These are phyloP conservation scores for Tilletia walkeri DNA, from an alignment of 1,284 basidiomycete genomes.

Conservation along the genomic window DNA sequence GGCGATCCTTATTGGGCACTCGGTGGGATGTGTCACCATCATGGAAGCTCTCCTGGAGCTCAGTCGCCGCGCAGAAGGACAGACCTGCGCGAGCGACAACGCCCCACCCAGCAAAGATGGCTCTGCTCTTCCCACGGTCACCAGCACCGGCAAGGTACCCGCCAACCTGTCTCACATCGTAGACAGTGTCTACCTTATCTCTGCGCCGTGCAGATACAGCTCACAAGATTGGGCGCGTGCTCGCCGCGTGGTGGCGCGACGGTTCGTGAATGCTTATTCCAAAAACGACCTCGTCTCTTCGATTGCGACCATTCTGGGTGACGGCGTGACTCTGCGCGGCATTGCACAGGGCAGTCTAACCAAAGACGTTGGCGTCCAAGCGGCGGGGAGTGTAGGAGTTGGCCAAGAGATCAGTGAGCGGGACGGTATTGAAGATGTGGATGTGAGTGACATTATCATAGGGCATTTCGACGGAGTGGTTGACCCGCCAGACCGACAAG, in stretches of 20 bases:
- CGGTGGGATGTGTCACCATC: conserved; percentile 62
- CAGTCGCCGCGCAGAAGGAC: conserved; percentile 13
- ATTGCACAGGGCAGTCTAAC: conserved; percentile 6
- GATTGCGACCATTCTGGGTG: conserved; percentile 5
- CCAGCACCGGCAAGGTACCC: conserved; percentile 30
- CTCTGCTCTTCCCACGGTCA: neutral
- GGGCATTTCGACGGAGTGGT: conserved; percentile 10
- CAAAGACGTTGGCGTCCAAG: conserved; percentile 8
- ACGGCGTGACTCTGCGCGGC: conserved; percentile 5
- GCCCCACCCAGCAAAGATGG: neutral
- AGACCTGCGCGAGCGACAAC: conserved; percentile 1
- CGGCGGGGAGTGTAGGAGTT: conserved; percentile 11
- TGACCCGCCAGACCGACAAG: neutral
- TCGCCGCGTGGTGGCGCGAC: conserved; percentile 58
- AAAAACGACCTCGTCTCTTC: conserved; percentile 58
- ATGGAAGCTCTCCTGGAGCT: conserved; percentile 61
- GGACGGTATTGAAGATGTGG: conserved; percentile 13
- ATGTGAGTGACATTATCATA: conserved; percentile 10
- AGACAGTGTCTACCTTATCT: conserved; percentile 59
- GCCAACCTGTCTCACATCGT: conserved; percentile 56
- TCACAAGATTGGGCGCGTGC: conserved; percentile 58
- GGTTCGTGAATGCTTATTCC: conserved; percentile 60
- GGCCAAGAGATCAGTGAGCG: conserved; percentile 7
- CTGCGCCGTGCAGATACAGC: conserved; percentile 59
- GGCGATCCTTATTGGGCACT: conserved; percentile 61